phyloP scores from a whole-genome alignment of 2,329 filamentous ascomycete species.

The Clonostachys byssicola region DNA sequence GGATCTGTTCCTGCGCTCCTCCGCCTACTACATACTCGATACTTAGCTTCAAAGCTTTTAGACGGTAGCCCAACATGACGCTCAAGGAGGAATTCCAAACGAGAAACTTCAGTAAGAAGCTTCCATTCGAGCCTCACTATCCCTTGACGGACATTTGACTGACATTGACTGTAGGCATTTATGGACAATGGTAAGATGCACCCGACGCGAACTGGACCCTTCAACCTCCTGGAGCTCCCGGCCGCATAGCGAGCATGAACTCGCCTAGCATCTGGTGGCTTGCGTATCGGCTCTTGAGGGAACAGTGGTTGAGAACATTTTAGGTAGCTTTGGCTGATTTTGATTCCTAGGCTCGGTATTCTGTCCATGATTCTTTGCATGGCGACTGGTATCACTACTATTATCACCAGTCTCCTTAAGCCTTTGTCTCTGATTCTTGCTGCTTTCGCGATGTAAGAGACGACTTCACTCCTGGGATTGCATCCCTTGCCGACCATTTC shows the following conservation, averaged over 20 bases:
- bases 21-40: no score
- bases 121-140: constrained; percentile 2
- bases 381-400: constrained; percentile 64
- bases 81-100: constrained; percentile 70
- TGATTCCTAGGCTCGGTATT: constrained; percentile 56
- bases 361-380: constrained; percentile 68
- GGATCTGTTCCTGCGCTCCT: no score
- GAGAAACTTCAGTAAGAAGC: constrained; percentile 66
- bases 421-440: constrained; percentile 50
- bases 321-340: constrained; percentile 3
- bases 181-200: constrained; percentile 66
- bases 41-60: no score
- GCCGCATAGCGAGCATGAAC: constrained; percentile 5
- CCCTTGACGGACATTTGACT: constrained; percentile 13
- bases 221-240: neutral
- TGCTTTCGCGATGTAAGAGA: constrained; percentile 48
- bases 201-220: neutral
- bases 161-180: constrained; percentile 54
- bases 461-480: neutral
- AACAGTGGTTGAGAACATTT: no score
- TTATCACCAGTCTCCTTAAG: constrained; percentile 49
- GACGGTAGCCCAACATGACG: constrained; percentile 49
- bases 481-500: neutral
- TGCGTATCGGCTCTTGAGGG: no score
- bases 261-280: no score